Evolutionary conservation across 164 flowering plant species (phyloP), one percentile per base, ranked within the genome.

Genomic region (Santalum album): DNA sequence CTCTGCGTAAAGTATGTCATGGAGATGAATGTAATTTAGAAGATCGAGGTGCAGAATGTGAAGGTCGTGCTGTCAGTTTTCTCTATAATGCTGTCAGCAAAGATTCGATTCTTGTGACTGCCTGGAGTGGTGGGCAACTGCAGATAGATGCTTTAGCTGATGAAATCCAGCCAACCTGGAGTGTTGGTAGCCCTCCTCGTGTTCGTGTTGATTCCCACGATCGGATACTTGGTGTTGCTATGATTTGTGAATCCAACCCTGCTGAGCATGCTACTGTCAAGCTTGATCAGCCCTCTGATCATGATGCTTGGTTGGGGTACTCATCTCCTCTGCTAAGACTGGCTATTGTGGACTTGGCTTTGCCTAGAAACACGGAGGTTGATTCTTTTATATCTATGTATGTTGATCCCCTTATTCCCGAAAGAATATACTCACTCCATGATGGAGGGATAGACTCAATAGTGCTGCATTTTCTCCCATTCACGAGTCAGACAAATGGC

Each of bases 111-210:
- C 58, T 87, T 57, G 82, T 82, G 43, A 85, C 79, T 53, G 85
- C 95, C 53, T 89, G 95, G 95, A 85, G 90, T 67, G 84, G 85
- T 55, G 97, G 97, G 51, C 87, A 84, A 61, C 54, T 92, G 71
- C 96, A 85, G 60, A 73, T 92, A 59, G 91, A 92, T 78, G 95
- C 99, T 55, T 72, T 92, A 57, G 96, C 91, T 47, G 97, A 89
- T 77, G 97, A 89, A 71, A 73, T 87, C 42, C 96, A 87, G 62
- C 90, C 96, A 20, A 76, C 84, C n/a, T 92, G 99, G 99, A 78
- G 56, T 49, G 55, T 57, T 51, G 81, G 76, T 48, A 69, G 63
- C 34, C 73, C 77, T 42, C 94, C 96, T 52, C 86, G 84, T 34
- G 55, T 92, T 34, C 66, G 75, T 64, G 73, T 82, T 66, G 82